A percentile compares a stretch with the other conserved stretches of the same genome.
Conservation (phyloP, 192 early-diverging fungal species). For the Phlyctochytrium planicorne region DNA sequence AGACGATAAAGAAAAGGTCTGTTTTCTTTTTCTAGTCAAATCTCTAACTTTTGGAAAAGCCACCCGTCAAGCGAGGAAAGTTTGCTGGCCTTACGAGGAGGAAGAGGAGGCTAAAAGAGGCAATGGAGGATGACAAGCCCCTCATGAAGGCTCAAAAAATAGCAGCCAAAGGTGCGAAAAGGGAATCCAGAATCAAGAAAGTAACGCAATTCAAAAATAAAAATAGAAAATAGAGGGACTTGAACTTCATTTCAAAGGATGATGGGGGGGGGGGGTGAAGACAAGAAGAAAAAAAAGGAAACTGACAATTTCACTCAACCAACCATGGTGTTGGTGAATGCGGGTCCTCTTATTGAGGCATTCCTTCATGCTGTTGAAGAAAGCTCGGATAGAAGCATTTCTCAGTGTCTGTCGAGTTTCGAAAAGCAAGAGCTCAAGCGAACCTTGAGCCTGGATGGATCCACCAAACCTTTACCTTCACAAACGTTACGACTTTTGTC, state of each 20-base stretch:
- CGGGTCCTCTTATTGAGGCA: no score
- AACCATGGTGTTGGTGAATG: no score
- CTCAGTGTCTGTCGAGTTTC: neutral
- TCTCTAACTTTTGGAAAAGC: constrained; percentile 10
- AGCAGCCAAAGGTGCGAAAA: constrained; percentile 37
- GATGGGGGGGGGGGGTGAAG: no score
- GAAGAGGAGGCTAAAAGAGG: constrained; percentile 40
- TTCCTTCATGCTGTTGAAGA: neutral
- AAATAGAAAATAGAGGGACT: no score
- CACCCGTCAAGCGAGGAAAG: constrained; percentile 40
- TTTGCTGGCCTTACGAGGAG: constrained; percentile 47
- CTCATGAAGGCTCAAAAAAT: constrained; percentile 32
- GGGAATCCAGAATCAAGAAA: constrained; percentile 16
- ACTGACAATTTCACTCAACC: no score
- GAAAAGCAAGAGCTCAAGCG: neutral
- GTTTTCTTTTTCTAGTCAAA: constrained; percentile 3
- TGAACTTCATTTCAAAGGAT: no score
- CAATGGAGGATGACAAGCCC: constrained; percentile 44
- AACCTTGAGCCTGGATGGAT: neutral
- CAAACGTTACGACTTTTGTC: constrained; percentile 26
- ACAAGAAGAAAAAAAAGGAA: no score
- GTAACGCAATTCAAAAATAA: no score
- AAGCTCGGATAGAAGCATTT: constrained; percentile 1
- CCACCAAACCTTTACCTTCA: neutral
- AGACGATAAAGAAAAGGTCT: constrained; percentile 14